A percentile compares a stretch with the other conserved stretches of the same genome.
phyloP scores from a whole-genome alignment of 495 filamentous ascomycete species.

The Aspergillus affinis region DNA sequence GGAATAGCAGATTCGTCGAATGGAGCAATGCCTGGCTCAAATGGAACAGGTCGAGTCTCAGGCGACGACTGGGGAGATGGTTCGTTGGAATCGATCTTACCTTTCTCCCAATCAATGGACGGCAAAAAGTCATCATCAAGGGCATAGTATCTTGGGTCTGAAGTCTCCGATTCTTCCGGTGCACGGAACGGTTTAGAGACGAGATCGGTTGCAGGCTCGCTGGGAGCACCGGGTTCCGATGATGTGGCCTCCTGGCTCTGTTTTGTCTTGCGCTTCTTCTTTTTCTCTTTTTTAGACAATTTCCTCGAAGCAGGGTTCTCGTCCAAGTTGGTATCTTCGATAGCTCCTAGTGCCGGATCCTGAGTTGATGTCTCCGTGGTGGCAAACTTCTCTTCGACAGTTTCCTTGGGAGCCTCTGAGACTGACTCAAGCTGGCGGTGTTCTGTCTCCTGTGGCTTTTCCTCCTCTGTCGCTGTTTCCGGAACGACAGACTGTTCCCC shows the following conservation, averaged over 20 bases:
- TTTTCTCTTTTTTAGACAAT: slow-evolving; percentile 25
- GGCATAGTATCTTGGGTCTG: slow-evolving; percentile 21
- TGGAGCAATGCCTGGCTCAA: slow-evolving; percentile 37
- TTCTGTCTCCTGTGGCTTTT: background rate
- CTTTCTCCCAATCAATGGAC: slow-evolving; percentile 40
- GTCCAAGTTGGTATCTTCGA: slow-evolving; percentile 1
- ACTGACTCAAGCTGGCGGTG: background rate
- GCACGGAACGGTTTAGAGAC: background rate
- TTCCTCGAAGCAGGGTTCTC: slow-evolving; percentile 7
- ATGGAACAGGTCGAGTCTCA: slow-evolving; percentile 25
- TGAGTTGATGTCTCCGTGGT: background rate
- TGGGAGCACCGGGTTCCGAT: slow-evolving; percentile 11
- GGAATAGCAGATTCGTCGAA: slow-evolving; percentile 34
- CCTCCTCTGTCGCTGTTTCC: slow-evolving; percentile 4
- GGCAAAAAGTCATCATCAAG: slow-evolving; percentile 36
- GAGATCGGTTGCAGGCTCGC: background rate
- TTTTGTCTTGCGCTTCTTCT: slow-evolving; percentile 24
- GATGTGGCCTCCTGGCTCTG: slow-evolving; percentile 15
- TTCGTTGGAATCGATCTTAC: slow-evolving; percentile 26
- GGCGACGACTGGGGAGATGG: slow-evolving; percentile 25
- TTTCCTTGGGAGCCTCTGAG: slow-evolving; percentile 24
- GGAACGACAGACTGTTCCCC: background rate
- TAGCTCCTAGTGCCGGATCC: background rate
- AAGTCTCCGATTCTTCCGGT: background rate
- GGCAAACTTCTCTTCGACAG: slow-evolving; percentile 22